Conservation (phyloP, 2,329 filamentous ascomycete species). For the Coniochaeta ligniaria region DNA sequence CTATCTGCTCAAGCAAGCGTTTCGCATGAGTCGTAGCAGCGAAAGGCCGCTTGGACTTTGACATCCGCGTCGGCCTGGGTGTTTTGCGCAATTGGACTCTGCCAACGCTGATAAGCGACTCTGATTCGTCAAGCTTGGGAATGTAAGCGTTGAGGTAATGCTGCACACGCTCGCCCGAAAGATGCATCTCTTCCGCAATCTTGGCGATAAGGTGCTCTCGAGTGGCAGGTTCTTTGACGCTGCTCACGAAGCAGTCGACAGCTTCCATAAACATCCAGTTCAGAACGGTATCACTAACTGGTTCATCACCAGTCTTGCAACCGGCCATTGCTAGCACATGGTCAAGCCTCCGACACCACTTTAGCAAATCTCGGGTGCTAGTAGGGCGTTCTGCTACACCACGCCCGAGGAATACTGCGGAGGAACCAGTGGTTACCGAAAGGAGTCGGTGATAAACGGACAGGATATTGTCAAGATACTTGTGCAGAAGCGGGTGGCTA, state of each 20-base stretch:
- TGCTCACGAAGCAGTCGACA: slow-evolving; percentile 84
- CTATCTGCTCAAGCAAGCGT: slow-evolving; percentile 80
- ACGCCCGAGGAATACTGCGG: slow-evolving; percentile 23
- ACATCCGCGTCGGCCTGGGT: slow-evolving; percentile 39
- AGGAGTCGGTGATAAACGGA: slow-evolving; percentile 50
- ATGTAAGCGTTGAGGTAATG: slow-evolving; percentile 70
- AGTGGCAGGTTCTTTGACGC: slow-evolving; percentile 59
- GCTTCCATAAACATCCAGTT: slow-evolving; percentile 92
- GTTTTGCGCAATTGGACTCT: slow-evolving; percentile 56
- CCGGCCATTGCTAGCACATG: slow-evolving; percentile 55
- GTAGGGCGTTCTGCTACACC: slow-evolving; percentile 38
- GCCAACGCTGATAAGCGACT: slow-evolving; percentile 55
- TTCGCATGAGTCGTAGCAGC: slow-evolving; percentile 83
- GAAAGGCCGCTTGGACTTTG: slow-evolving; percentile 60
- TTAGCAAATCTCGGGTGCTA: slow-evolving; percentile 67
- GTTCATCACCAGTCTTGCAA: slow-evolving; percentile 59
- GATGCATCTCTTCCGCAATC: slow-evolving; percentile 81
- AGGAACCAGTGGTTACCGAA: slow-evolving; percentile 27
- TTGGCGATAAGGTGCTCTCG: slow-evolving; percentile 54
- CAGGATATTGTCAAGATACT: slow-evolving; percentile 52
- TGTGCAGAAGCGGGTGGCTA: slow-evolving; percentile 62
- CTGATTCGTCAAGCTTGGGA: slow-evolving; percentile 58
- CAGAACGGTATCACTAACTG: slow-evolving; percentile 62
- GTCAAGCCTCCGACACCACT: slow-evolving; percentile 78
- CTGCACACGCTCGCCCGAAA: slow-evolving; percentile 73